A percentile compares a stretch with the other conserved stretches of the same genome.
Evolutionary conservation across 2,329 filamentous ascomycete genomes (phyloP).

Genomic region (Fusarium sp.): DNA sequence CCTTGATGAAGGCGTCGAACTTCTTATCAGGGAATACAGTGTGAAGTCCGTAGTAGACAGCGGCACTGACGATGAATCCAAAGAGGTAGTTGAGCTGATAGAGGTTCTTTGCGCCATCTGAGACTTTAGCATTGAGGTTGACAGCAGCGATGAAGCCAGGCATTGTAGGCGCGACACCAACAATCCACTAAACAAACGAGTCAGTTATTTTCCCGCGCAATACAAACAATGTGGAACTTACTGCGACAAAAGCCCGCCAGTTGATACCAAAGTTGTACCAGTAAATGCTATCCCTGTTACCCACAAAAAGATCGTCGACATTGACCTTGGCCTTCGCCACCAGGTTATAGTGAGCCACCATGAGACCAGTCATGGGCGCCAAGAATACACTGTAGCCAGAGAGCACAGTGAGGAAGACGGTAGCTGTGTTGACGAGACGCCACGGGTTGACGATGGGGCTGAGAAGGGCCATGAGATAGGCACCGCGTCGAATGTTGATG

Average conservation of each 20-base stretch:
- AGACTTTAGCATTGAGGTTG: constrained; percentile 47
- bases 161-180: constrained; percentile 53
- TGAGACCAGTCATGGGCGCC: constrained; percentile 53
- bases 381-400: constrained; percentile 52
- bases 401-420: constrained; percentile 50
- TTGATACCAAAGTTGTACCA: constrained; percentile 55
- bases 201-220: background rate
- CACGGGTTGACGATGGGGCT: constrained; percentile 53
- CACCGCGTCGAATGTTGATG: constrained; percentile 53
- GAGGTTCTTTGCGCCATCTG: constrained; percentile 51
- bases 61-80: constrained; percentile 49
- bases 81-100: constrained; percentile 55
- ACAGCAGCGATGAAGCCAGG: constrained; percentile 57
- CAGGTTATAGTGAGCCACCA: constrained; percentile 51
- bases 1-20: constrained; percentile 46
- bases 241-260: constrained; percentile 53
- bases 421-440: constrained; percentile 52
- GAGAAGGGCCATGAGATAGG: constrained; percentile 50
- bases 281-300: constrained; percentile 48
- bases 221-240: constrained; percentile 36
- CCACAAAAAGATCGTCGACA: constrained; percentile 50
- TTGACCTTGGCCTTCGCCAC: constrained; percentile 50
- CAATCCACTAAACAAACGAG: constrained; percentile 48
- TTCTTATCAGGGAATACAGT: constrained; percentile 40
- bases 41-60: constrained; percentile 49